Evolutionary conservation across 805 yeast genomes (phyloP), one percentile per base, ranked within the genome.

Genomic region (Schwanniomyces vanrijiae): DNA sequence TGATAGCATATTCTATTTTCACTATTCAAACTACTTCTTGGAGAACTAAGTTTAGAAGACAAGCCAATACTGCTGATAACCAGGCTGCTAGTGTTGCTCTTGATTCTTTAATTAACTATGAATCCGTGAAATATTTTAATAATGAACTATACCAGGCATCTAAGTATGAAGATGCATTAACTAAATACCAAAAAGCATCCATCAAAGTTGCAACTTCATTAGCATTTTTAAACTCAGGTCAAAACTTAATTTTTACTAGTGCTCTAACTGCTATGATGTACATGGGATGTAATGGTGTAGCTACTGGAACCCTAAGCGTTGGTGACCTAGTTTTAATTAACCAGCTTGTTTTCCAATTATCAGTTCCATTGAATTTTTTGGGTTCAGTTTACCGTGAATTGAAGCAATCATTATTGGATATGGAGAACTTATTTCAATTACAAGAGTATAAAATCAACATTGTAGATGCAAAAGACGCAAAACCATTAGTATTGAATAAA

Each of bases 211-310:
- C 92, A 2, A 88, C 92, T 3, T 87, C 94, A 0, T 69, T 88
- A 51, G 90, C 94, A 20, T 88, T 78, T 58, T 71, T 88, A 50
- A 88, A 88, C 54, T 76, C 90, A 0, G 95, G 95, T 14, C 95
- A 88, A 63, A 87, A 84, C 60, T 56, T 86, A 46, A 88, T 88
- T 26, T 88, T 88, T 68, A 88, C 97, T 0, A 68, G 88, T 35
- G 98, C 99, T 1, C 72, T 94, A 52, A 94, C 99, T 1, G 88
- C 84, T 1, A 94, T 94, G 95, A 94, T 94, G 99, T 94, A 88
- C 65, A 85, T 94, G 96, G 97, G 97, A 13, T 89, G 96, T 58
- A 82, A 83, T 46, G 98, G 98, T 22, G 94, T 94, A n/a, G 83
- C 90, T 11, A 66, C 79, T 2, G 96, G 96, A 0, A 66, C 81